Evolutionary conservation across 2,329 filamentous ascomycete species (phyloP).

Genomic region (Fusarium hainanense): DNA sequence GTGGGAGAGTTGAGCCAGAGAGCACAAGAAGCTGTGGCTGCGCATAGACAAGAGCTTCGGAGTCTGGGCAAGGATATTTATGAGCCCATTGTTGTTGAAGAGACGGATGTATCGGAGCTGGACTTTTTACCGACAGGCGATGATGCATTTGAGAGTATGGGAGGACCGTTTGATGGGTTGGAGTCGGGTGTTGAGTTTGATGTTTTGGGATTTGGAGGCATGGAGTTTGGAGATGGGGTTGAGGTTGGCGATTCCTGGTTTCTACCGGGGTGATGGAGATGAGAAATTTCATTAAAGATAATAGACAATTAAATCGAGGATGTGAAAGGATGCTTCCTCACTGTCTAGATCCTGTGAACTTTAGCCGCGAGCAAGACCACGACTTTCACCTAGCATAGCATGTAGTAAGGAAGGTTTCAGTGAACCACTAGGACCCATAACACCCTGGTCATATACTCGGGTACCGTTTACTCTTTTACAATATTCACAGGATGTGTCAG

Average conservation of each 20-base stretch:
- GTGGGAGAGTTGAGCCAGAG: conserved; percentile 38
- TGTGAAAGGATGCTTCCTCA: not conserved
- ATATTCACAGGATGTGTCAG: too few species aligned
- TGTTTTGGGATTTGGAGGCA: conserved; percentile 6
- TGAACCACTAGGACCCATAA: too few species aligned
- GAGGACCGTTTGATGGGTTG: conserved; percentile 21
- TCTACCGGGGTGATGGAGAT: not conserved
- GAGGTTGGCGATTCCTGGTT: not conserved
- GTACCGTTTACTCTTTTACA: too few species aligned
- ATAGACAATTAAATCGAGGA: not conserved
- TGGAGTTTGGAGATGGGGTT: conserved; percentile 3
- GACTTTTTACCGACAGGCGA: conserved; percentile 18
- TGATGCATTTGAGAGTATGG: conserved; percentile 18
- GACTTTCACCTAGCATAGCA: too few species aligned
- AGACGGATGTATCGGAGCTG: not conserved
- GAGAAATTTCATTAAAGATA: too few species aligned
- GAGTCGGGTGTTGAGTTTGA: conserved; percentile 21
- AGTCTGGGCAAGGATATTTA: conserved; percentile 5
- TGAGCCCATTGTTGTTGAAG: conserved; percentile 7
- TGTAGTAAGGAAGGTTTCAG: too few species aligned
- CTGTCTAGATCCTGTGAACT: not conserved
- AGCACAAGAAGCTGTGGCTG: conserved; percentile 30
- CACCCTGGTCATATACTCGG: too few species aligned
- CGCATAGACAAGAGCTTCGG: conserved; percentile 6
- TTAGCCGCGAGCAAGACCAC: not conserved